Evolutionary conservation across 108 stramenopile genomes (phyloP).

Genomic region (Cyclotella distinguenda): DNA sequence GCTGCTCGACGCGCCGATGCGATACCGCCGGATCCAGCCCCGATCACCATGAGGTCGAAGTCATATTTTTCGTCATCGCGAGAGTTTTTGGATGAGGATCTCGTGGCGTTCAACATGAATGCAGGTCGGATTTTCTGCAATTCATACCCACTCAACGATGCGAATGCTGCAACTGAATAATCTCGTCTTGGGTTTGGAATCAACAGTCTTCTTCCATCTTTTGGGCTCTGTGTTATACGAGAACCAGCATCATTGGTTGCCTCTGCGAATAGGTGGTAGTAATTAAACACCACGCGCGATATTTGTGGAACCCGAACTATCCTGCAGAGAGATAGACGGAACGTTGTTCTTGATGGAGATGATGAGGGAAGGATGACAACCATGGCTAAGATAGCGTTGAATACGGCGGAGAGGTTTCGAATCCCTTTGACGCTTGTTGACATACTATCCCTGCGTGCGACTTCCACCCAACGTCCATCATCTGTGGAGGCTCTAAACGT

Average conservation of each 20-base stretch:
- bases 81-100: not conserved
- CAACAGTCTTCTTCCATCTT: not conserved
- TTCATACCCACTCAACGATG: not conserved
- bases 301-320: no score
- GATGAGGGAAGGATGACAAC: no score
- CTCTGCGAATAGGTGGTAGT: not conserved
- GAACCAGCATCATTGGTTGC: not conserved
- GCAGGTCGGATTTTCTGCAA: slow-evolving; percentile 7
- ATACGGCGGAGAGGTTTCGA: no score
- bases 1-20: slow-evolving; percentile 83
- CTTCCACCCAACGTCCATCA: no score
- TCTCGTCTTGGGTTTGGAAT: not conserved
- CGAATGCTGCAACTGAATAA: slow-evolving; percentile 12
- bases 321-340: no score
- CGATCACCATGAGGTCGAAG: slow-evolving; percentile 82
- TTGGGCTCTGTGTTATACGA: not conserved
- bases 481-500: no score
- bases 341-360: no score
- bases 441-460: no score
- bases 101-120: not conserved
- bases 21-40: slow-evolving; percentile 84
- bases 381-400: no score
- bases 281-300: not conserved
- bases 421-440: no score
- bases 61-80: slow-evolving; percentile 39